Evolutionary conservation across 208 protist genomes (phyloP), one percentile per base, ranked within the genome.

Genomic region (Crithidia expoeki): DNA sequence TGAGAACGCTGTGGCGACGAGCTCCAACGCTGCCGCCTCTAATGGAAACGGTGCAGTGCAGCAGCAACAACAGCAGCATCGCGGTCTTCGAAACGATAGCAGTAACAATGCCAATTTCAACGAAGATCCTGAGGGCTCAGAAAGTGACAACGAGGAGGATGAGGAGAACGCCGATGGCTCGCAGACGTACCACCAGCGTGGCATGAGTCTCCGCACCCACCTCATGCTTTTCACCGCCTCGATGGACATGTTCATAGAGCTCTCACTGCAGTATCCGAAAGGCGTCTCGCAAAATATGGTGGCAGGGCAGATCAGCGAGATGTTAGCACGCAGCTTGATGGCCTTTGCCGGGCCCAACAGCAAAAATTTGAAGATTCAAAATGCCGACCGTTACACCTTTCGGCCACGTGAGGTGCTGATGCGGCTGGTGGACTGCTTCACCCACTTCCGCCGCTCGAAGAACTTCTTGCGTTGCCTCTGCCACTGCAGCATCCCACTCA

Each of bases 271-370:
- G 69, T 96, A 94, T 53, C 82, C 79, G 19, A 81, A 83, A 21
- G 92, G 92, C 14, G 88, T 96, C 0, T 88, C 86, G 49, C 92
- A 94, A 70, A 94, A 96, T 72, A 86, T 94, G 79, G 92, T 96
- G 40, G 88, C 86, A 21, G 81, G 88, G 64, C 92, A 96, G 79
- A 91, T 95, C 71, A 83, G 84, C 47, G 86, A 94, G 65, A 94
- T 95, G 89, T 81, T 96, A 2, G 88, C 88, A 2, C 85, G 88
- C 57, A 94, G 88, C 61, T 71, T 96, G 19, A 76, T 89, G 62
- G 83, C 84, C 16, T 95, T 96, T 62, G 88, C 88, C 7, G 92
- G 92, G 0, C 83, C 84, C 1, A 82, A 96, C 33, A 93, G 80
- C 72, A 78, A 76, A 28, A 86, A 81, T 34, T 57, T 96, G 17